These are phyloP conservation scores for Ogataea trehaloabstinens DNA, from an alignment of 805 yeast species.

Conservation along the genomic window DNA sequence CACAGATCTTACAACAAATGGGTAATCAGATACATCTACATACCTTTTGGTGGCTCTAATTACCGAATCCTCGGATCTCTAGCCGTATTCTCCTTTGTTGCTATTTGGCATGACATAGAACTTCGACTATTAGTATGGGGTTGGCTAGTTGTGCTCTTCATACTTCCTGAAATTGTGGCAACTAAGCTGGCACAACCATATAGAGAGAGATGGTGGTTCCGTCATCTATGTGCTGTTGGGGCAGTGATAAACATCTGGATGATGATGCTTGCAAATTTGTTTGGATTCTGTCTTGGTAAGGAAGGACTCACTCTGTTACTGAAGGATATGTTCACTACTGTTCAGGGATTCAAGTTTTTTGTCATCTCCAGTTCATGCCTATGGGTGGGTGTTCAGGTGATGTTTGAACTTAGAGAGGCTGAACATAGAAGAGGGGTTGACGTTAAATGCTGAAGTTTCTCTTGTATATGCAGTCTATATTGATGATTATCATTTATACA, in stretches of 20 bases:
- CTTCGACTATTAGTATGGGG: constrained; percentile 90
- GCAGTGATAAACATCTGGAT: constrained; percentile 90
- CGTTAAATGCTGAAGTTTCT: constrained; percentile 60
- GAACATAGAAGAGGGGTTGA: constrained; percentile 83
- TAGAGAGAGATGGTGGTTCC: constrained; percentile 57
- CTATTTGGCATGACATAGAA: constrained; percentile 97
- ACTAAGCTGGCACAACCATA: constrained; percentile 40
- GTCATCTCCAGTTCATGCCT: constrained; percentile 59
- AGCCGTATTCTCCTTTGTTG: constrained; percentile 91
- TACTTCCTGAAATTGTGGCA: constrained; percentile 79
- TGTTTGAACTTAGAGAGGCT: constrained; percentile 88
- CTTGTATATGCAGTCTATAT: background rate
- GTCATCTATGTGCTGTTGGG: constrained; percentile 82
- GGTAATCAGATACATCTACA: constrained; percentile 83
- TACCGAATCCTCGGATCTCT: constrained; percentile 73
- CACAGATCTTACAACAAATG: constrained; percentile 91
- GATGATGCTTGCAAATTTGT: constrained; percentile 96
- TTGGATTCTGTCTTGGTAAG: constrained; percentile 90
- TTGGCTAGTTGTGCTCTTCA: constrained; percentile 84
- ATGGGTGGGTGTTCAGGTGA: constrained; percentile 84
- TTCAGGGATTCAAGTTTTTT: constrained; percentile 64
- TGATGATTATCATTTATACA: constrained; percentile 26
- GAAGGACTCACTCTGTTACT: constrained; percentile 76
- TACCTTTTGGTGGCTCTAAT: constrained; percentile 84
- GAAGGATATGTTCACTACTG: constrained; percentile 68